Conservation (phyloP, 192 early-diverging fungal species). For the Tieghemiomyces parasiticus region DNA sequence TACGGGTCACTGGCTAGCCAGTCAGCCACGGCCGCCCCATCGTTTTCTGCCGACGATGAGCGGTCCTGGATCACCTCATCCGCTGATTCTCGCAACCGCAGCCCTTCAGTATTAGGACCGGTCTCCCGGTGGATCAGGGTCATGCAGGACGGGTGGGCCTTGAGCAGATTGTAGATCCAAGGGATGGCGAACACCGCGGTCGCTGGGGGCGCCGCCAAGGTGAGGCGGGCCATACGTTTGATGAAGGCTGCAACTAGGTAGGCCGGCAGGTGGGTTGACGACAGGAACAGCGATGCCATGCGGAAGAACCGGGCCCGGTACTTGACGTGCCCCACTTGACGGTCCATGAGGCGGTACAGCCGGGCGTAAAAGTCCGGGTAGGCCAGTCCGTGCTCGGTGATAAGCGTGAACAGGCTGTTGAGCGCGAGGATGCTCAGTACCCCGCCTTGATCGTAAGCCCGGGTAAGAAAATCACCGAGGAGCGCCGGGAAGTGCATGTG, state of each 20-base stretch:
- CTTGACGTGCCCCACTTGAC: conserved; percentile 81
- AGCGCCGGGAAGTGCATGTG: conserved; percentile 57
- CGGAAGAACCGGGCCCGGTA: conserved; percentile 93
- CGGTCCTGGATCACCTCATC: too few relatives aligned
- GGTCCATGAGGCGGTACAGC: conserved; percentile 83
- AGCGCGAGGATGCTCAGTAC: conserved; percentile 80
- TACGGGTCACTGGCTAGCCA: conserved; percentile 8
- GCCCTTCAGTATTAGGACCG: too few relatives aligned
- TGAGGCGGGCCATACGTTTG: conserved; percentile 76
- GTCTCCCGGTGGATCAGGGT: conserved; percentile 61
- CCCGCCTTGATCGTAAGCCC: conserved; percentile 78
- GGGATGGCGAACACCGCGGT: conserved; percentile 77
- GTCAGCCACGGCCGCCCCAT: neutral
- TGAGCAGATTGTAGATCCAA: conserved; percentile 82
- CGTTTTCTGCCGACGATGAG: neutral
- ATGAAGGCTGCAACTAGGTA: conserved; percentile 86
- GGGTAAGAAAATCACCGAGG: conserved; percentile 89
- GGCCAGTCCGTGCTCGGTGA: conserved; percentile 89
- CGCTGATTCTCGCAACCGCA: too few relatives aligned
- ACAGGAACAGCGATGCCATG: conserved; percentile 75
- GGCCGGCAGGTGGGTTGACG: conserved; percentile 73
- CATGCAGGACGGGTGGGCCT: conserved; percentile 83
- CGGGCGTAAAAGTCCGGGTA: conserved; percentile 97
- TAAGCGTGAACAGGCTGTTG: conserved; percentile 91
- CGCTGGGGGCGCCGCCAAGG: conserved; percentile 71